Conservation (phyloP, 2,329 filamentous ascomycete genomes). For the Periglandula ipomoeae region DNA sequence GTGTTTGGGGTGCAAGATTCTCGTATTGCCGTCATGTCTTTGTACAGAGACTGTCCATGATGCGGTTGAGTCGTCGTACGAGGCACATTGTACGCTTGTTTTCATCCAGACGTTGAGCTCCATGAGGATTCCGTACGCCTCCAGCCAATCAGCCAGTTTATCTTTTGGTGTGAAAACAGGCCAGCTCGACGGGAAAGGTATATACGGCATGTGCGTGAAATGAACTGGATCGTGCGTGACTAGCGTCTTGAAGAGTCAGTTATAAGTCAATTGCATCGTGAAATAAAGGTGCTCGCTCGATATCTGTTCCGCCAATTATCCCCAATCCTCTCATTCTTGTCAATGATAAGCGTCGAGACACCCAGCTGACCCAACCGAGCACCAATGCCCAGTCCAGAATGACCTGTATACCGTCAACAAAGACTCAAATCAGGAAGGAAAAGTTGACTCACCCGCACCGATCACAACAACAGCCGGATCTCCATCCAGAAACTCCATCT, state of each 20-base stretch:
- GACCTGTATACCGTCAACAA: too few species aligned
- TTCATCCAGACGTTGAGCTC: constrained; percentile 60
- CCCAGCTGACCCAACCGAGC: constrained; percentile 52
- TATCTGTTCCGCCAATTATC: constrained; percentile 58
- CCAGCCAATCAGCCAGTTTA: constrained; percentile 61
- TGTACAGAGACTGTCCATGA: constrained; percentile 49
- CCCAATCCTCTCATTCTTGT: constrained; percentile 47
- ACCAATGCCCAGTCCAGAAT: constrained; percentile 47
- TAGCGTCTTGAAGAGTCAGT: too few species aligned
- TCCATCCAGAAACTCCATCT: too few species aligned
- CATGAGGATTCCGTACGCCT: constrained; percentile 53
- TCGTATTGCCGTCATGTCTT: constrained; percentile 38
- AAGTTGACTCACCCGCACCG: too few species aligned
- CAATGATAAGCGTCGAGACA: constrained; percentile 47
- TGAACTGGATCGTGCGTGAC: constrained; percentile 60
- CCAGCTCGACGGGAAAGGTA: constrained; percentile 56
- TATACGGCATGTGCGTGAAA: constrained; percentile 53
- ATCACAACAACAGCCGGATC: too few species aligned
- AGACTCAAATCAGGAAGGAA: too few species aligned
- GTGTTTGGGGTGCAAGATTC: constrained; percentile 52
- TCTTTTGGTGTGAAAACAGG: constrained; percentile 64
- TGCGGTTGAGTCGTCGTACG: constrained; percentile 39
- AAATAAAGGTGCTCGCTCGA: too few species aligned
- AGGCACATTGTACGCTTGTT: constrained; percentile 36
- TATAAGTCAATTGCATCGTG: too few species aligned